Base-by-base conservation (phyloP, 768 basidiomycete species). In the Coprinopsis marcescibilis region DNA sequence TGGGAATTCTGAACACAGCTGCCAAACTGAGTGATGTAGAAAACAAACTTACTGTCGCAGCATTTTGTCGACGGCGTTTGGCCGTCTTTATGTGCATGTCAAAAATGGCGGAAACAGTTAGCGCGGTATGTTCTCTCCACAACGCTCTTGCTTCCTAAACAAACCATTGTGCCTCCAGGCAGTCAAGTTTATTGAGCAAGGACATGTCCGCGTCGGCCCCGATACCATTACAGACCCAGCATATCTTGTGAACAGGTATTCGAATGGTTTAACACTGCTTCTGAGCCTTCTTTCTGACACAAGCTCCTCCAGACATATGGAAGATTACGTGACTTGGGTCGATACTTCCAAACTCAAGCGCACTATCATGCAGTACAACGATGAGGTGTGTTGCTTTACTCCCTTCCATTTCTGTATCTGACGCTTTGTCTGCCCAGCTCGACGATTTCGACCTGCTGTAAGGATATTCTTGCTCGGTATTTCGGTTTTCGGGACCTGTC, bases 311-410 rank as follows among this genome's bases (percentile, higher is more conserved):
- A 89, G 95, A 57, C 88, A 92, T 55, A 94, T 96, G 93, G 93
- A 98, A 60, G 96, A 99, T 74, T 99, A 94, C 66, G 91, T 98
- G 36, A 99, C 96, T 27, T 99, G 96, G 96, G 94, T 98, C 17
- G 94, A 97, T 61, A 91, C 91, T 20, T 94, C 90, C 55, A 95
- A 95, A 63, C 78, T 97, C 61, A 97, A 95, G 80, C 77, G 95
- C 45, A 93, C 90, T 0, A 82, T 98, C 66, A 85, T 93, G 87
- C 68, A 73, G 50, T 99, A 99, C 75, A 99, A 99, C 62, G 94
- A 96, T 68, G 85, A 96, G 80, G 89, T 89, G 44, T 39, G 58
- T 48, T 13, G 48, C 30, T 41, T 5, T 38, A 14, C 7, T 50
- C 6, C 23, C 10, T 1, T 2, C 15, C 39, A 20, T 19, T 33